Percentiles rank a stretch among this genome's conserved stretches.
These are phyloP conservation scores for Hypoxylon perforatum DNA, from an alignment of 495 filamentous ascomycete species.

Conservation along the genomic window DNA sequence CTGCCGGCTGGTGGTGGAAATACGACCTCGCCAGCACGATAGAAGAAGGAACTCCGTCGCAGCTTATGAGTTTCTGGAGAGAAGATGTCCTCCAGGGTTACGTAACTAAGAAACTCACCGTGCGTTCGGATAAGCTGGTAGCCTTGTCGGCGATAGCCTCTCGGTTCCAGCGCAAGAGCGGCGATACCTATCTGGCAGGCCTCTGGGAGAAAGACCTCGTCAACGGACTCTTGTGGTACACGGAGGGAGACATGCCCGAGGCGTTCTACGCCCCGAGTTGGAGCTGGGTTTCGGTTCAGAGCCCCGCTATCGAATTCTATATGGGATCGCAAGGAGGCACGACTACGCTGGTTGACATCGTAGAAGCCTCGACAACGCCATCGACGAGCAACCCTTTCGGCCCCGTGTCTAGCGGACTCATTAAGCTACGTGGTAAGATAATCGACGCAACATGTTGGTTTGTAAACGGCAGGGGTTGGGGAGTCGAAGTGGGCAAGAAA, in stretches of 20 bases:
- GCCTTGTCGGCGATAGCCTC: slow-evolving; percentile 26
- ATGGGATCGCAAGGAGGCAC: neutral
- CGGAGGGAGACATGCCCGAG: slow-evolving; percentile 16
- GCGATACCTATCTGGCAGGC: slow-evolving; percentile 33
- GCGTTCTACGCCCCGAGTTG: neutral
- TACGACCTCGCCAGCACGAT: neutral
- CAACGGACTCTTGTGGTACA: neutral
- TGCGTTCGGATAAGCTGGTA: slow-evolving; percentile 13
- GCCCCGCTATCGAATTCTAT: neutral
- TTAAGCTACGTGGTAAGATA: slow-evolving; percentile 1
- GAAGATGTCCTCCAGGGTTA: slow-evolving; percentile 14
- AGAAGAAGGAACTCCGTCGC: neutral
- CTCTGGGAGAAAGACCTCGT: slow-evolving; percentile 36
- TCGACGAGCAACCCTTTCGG: neutral
- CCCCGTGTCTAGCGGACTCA: slow-evolving; percentile 2
- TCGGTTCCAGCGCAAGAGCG: slow-evolving; percentile 13
- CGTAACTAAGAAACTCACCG: slow-evolving; percentile 2
- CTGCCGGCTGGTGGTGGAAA: neutral
- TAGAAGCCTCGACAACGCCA: neutral
- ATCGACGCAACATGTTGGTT: neutral
- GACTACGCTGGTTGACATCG: neutral
- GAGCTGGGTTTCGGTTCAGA: no score
- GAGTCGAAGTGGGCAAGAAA: no score
- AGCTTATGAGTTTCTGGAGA: slow-evolving; percentile 11
- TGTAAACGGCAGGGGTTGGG: neutral